Conservation (phyloP, 2,329 filamentous ascomycete genomes). For the Phialocephala subalpina region DNA sequence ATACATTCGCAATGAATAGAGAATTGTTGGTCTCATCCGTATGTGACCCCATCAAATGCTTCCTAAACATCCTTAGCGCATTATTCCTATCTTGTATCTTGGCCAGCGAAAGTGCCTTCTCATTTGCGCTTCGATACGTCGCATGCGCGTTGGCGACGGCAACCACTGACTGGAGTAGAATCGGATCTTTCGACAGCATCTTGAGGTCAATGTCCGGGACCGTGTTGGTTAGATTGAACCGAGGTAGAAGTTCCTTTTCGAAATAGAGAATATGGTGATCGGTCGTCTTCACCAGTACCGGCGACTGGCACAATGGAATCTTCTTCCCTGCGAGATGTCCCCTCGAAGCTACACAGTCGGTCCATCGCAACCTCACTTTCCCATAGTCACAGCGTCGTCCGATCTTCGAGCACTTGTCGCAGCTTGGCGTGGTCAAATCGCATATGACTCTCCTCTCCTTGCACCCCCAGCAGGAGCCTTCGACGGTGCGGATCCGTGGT, state of each 20-base stretch:
- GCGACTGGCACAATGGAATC: constrained; percentile 41
- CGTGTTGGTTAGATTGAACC: constrained; percentile 41
- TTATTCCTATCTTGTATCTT: constrained; percentile 40
- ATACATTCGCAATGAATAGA: constrained; percentile 51
- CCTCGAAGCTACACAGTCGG: constrained; percentile 46
- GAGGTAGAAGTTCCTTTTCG: constrained; percentile 39
- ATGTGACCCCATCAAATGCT: constrained; percentile 46
- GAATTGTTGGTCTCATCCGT: constrained; percentile 44
- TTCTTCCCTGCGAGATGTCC: constrained; percentile 44
- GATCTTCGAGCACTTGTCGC: constrained; percentile 47
- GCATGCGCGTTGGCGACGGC: constrained; percentile 40
- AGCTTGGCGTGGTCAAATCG: constrained; percentile 49
- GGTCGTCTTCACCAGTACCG: constrained; percentile 37
- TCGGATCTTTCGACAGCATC: constrained; percentile 35
- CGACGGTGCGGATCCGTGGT: constrained; percentile 42
- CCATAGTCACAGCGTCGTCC: constrained; percentile 47
- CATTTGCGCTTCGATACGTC: constrained; percentile 36
- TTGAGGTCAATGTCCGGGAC: constrained; percentile 36
- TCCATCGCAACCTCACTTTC: constrained; percentile 52
- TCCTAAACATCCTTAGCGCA: constrained; percentile 43
- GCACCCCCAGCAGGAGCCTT: constrained; percentile 55
- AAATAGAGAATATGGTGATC: constrained; percentile 42
- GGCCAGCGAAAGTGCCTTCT: constrained; percentile 33
- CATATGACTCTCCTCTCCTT: constrained; percentile 54
- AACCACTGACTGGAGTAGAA: constrained; percentile 38